Base-by-base conservation (phyloP, 805 yeast genomes). In the Deakozyma indianensis region DNA sequence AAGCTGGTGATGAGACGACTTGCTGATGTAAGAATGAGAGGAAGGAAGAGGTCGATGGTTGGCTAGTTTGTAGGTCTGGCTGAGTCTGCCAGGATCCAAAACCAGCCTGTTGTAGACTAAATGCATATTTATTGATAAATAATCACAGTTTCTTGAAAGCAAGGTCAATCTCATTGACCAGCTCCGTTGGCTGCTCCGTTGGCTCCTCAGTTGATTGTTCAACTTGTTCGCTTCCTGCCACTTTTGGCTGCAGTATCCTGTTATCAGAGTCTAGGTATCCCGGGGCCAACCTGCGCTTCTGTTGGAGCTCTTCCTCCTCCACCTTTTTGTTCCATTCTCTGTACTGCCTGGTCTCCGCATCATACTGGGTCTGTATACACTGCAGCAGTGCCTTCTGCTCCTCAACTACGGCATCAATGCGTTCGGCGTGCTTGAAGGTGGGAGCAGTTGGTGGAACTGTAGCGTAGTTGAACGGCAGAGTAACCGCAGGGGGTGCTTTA, bases 31-130 rank as follows among this genome's bases (percentile, higher is more conserved):
- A 69, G 97, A 56, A 61, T 82, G 66, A 76, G 98, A 58, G 98
- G 98, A 1, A 73, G 98, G 53, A 92, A 92, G 73, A 75, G 98
- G 62, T 82, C 94, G 48, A 85, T 90, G 95, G 65, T 88, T 42
- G 98, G 98, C 16, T 80, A 55, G 28, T 14, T 7, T 25, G 14
- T 25, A 25, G 28, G 14, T n/a, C n/a, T n/a, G n/a, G n/a, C n/a
- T n/a, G n/a, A n/a, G n/a, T n/a, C n/a, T n/a, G n/a, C n/a, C n/a
- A n/a, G n/a, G n/a, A n/a, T n/a, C n/a, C n/a, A n/a, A n/a, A n/a
- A n/a, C n/a, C n/a, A n/a, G n/a, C n/a, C n/a, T n/a, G n/a, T n/a
- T n/a, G n/a, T n/a, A n/a, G n/a, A n/a, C n/a, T n/a, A n/a, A n/a
- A n/a, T n/a, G n/a, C n/a, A n/a, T n/a, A 25, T 25, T 25, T 9